phyloP scores from a whole-genome alignment of 495 filamentous ascomycete genomes.

The Hypoxylon trugodes region DNA sequence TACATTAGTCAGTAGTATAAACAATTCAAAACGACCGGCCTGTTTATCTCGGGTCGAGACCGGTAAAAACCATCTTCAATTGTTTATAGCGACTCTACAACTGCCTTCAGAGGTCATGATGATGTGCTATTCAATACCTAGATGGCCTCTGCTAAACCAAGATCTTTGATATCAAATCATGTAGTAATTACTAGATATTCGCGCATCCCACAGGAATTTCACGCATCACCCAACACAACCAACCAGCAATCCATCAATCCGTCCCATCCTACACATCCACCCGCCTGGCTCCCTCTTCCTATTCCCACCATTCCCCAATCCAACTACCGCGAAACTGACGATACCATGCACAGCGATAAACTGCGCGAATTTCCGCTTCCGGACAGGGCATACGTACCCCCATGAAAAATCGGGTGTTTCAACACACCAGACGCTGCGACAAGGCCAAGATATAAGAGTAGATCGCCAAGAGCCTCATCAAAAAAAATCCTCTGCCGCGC shows the following conservation, averaged over 20 bases:
- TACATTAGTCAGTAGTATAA: slow-evolving; percentile 30
- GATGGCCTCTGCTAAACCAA: too few relatives aligned
- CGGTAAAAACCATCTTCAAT: not conserved
- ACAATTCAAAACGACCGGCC: slow-evolving; percentile 32
- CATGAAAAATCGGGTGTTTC: slow-evolving; percentile 23
- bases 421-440: slow-evolving; percentile 25
- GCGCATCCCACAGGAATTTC: too few relatives aligned
- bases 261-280: too few relatives aligned
- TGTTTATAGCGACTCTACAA: not conserved
- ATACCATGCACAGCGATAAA: not conserved
- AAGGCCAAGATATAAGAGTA: slow-evolving; percentile 24
- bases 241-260: too few relatives aligned
- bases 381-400: not conserved
- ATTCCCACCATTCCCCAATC: not conserved
- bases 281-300: too few relatives aligned
- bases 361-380: slow-evolving; percentile 1
- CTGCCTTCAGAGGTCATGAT: too few relatives aligned
- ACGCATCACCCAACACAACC: too few relatives aligned
- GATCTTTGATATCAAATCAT: too few relatives aligned
- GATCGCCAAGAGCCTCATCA: slow-evolving; percentile 31
- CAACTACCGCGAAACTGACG: not conserved
- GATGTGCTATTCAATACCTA: too few relatives aligned
- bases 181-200: too few relatives aligned
- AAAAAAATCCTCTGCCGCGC: slow-evolving; percentile 3
- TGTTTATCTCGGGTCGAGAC: slow-evolving; percentile 28